Evolutionary conservation across 2,329 filamentous ascomycete genomes (phyloP), one percentile per base, ranked within the genome.

Genomic region (Trichoderma atroviride): DNA sequence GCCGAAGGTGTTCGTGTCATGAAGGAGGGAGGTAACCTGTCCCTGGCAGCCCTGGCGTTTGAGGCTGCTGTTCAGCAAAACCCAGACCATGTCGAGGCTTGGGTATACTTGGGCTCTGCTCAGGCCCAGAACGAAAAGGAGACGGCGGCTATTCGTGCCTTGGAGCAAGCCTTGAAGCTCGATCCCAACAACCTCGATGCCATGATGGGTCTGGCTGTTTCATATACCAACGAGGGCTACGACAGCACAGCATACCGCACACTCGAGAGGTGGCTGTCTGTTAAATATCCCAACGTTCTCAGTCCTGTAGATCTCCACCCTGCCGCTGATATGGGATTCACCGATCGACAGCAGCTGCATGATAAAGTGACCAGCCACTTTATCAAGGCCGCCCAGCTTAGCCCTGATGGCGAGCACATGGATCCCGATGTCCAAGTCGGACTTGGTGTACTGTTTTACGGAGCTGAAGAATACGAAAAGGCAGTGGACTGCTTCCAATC

Each of bases 91-190:
- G 89, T 95, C 47, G 92, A 97, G 67, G 96, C 96, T 3, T 99
- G 96, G 96, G 93, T 94, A 11, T 91, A 94, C 75, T 88, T 99
- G 37, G 96, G 96, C 65, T 91, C 91, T 66, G 92, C 94, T 22
- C 96, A 99, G 81, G 96, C 96, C 24, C 96, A 99, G 79, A 99
- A 99, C 80, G 96, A 99, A 81, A 99, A 99, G 83, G 96, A 99
- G 80, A 92, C 93, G 10, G 95, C 96, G 0, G 96, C 96, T 2
- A 97, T 99, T 73, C 91, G 96, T 40, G 96, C 96, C 3, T 85
- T 98, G 70, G 95, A 98, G 80, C 92, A 96, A 78, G 94, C 95
- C 0, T 83, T 97, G 72, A 95, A 94, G 79, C 85, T 96, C 33
- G 94, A 98, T 75, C 91, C 94, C 0, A 90, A 89, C 75, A 97